Evolutionary conservation across 2,329 filamentous ascomycete species (phyloP), one percentile per base, ranked within the genome.

Genomic region (Hypoxylon sp.): DNA sequence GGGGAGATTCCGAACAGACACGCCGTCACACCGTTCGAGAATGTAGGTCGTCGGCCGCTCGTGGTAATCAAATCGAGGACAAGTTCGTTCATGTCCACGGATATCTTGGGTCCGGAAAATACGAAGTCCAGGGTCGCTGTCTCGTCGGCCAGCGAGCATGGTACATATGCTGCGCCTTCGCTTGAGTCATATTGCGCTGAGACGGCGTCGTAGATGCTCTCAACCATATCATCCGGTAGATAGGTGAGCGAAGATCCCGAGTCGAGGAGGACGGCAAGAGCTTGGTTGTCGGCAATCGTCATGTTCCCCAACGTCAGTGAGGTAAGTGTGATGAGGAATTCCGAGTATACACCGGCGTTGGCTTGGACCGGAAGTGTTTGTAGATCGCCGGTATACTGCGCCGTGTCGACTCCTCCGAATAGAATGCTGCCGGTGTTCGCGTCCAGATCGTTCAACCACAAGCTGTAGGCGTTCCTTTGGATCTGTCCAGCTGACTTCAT

Each of bases 371-470:
- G 89, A 1, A 93, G 69, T 0, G 86, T 89, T 51, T 82, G 69
- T 20, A 93, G 76, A 3, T 76, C 67, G 13, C 87, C 88, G 2
- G 72, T 65, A 67, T 82, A 92, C 58, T 86, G 84, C 15, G 73
- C 81, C 2, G 78, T 81, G 69, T 92, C 87, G 49, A 92, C 80
- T 20, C 89, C 89, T 20, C 89, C 89, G 61, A 92, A 92, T 1
- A 92, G 73, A 44, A 92, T 84, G 52, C 75, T 85, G 44, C 89
- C 89, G 0, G 76, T 82, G 61, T 71, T 81, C 16, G 87, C 75
- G 56, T 85, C 78, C 5, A 90, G 73, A 64, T 91, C 87, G 70
- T 91, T 88, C 12, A 91, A 75, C 84, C 86, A 91, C 31, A 93
- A 71, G 64, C 86, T 90, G 72, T 87, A 92, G 2, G 87, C 85